Evolutionary conservation across 345 rosid genomes (phyloP).

Genomic region (Sapria himalayana): DNA sequence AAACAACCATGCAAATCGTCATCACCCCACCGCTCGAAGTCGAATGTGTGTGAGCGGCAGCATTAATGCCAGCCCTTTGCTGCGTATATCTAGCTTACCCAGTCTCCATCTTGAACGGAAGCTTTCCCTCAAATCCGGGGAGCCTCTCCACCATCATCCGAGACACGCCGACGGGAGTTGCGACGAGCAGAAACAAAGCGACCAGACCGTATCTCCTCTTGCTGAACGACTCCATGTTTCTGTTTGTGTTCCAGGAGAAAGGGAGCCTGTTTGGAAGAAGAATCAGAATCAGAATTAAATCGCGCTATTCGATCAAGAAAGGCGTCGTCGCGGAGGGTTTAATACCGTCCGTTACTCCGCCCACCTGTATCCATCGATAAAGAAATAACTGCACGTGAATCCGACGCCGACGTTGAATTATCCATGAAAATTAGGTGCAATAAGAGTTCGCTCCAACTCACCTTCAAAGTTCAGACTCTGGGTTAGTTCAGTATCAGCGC

Average conservation of each 20-base stretch:
- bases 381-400: no score
- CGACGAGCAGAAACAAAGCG: neutral
- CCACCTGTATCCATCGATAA: no score
- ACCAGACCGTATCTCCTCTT: neutral
- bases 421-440: conserved; percentile 9
- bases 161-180: conserved; percentile 4
- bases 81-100: conserved; percentile 12
- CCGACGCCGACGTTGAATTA: no score
- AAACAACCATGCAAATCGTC: neutral
- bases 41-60: no score
- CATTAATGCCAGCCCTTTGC: no score
- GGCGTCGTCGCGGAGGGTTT: no score
- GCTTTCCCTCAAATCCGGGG: conserved; percentile 18
- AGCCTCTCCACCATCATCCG: conserved; percentile 10
- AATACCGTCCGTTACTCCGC: no score
- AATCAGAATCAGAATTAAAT: neutral
- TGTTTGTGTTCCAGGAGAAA: neutral
- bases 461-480: conserved; percentile 10
- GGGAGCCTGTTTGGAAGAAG: neutral
- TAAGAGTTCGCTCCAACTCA: conserved; percentile 2
- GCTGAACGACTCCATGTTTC: neutral
- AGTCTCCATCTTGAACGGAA: conserved; percentile 21
- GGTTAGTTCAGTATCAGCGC: no score
- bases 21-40: no score
- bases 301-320: no score